Percentiles rank a stretch among this genome's conserved stretches.
phyloP scores from a whole-genome alignment of 2,329 filamentous ascomycete genomes.

The Acrodontium crateriforme region DNA sequence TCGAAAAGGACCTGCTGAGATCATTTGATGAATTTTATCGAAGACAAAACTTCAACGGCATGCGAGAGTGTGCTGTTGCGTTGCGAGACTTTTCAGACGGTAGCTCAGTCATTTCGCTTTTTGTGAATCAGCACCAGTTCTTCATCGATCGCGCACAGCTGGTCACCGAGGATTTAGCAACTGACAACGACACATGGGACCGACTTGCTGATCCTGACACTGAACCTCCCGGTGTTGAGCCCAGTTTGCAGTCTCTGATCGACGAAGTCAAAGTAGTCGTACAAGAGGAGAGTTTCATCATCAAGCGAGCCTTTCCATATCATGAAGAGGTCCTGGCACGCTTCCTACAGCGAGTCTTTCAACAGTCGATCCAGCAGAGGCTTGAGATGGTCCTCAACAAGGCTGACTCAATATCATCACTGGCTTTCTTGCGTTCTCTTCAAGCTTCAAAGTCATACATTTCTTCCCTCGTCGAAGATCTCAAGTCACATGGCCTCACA shows the following conservation, averaged over 20 bases:
- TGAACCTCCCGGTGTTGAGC: constrained; percentile 81
- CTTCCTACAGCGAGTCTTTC: constrained; percentile 90
- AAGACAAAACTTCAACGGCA: constrained; percentile 89
- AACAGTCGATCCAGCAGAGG: constrained; percentile 93
- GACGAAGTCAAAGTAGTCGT: constrained; percentile 93
- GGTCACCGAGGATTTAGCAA: constrained; percentile 68
- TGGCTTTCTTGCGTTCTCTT: constrained; percentile 80
- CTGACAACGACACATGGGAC: constrained; percentile 68
- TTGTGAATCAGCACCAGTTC: constrained; percentile 98
- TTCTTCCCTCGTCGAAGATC: constrained; percentile 71
- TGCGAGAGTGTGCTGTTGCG: constrained; percentile 92
- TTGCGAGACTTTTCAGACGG: constrained; percentile 93
- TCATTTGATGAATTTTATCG: constrained; percentile 97
- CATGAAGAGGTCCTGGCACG: constrained; percentile 87
- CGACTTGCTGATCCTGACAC: constrained; percentile 86
- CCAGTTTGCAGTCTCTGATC: constrained; percentile 77
- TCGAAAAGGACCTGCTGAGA: constrained; percentile 88
- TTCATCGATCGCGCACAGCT: constrained; percentile 94
- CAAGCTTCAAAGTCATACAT: constrained; percentile 89
- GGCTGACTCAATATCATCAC: constrained; percentile 75
- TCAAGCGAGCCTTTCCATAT: constrained; percentile 90
- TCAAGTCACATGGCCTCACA: constrained; percentile 87
- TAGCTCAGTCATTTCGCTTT: constrained; percentile 84
- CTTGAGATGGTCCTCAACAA: constrained; percentile 94
- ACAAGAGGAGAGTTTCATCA: constrained; percentile 93